Percentiles rank a stretch among this genome's conserved stretches.
phyloP scores from a whole-genome alignment of 2,329 filamentous ascomycete species.

The Phialophora verrucosa region DNA sequence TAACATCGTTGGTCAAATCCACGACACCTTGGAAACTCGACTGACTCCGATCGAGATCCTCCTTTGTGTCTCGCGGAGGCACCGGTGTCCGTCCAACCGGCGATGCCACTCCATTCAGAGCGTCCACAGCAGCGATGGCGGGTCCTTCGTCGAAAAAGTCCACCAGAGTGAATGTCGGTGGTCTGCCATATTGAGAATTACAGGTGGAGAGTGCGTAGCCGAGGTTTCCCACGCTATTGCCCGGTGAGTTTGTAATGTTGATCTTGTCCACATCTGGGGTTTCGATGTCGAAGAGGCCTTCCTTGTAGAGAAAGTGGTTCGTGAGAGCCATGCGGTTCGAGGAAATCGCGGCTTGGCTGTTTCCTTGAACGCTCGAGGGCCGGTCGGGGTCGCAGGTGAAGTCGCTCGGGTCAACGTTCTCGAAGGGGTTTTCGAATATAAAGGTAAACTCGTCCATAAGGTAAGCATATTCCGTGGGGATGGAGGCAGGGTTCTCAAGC shows the following conservation, averaged over 20 bases:
- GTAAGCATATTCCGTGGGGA: slow-evolving; percentile 48
- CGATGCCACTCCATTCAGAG: slow-evolving; percentile 63
- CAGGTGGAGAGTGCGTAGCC: slow-evolving; percentile 59
- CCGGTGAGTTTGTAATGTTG: slow-evolving; percentile 68
- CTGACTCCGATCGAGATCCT: slow-evolving; percentile 40
- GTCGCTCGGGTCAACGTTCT: slow-evolving; percentile 64
- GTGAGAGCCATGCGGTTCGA: slow-evolving; percentile 70
- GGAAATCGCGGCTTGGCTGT: slow-evolving; percentile 57
- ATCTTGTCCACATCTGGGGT: slow-evolving; percentile 67
- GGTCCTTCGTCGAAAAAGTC: slow-evolving; percentile 80
- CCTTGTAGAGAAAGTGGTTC: slow-evolving; percentile 74
- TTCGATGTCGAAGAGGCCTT: slow-evolving; percentile 59
- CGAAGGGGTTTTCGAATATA: slow-evolving; percentile 74
- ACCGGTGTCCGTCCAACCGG: slow-evolving; percentile 52
- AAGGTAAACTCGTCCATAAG: slow-evolving; percentile 52
- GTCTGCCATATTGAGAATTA: slow-evolving; percentile 59
- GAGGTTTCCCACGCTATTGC: slow-evolving; percentile 60
- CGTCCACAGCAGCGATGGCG: slow-evolving; percentile 71
- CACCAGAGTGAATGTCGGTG: slow-evolving; percentile 76
- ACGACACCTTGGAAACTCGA: slow-evolving; percentile 47
- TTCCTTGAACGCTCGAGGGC: slow-evolving; percentile 60
- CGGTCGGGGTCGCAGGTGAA: slow-evolving; percentile 77
- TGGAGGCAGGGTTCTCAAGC: slow-evolving; percentile 31
- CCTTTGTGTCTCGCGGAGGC: slow-evolving; percentile 41
- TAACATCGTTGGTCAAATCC: slow-evolving; percentile 47